Conservation (phyloP, 345 rosid genomes). For the Raphanus sativus region DNA sequence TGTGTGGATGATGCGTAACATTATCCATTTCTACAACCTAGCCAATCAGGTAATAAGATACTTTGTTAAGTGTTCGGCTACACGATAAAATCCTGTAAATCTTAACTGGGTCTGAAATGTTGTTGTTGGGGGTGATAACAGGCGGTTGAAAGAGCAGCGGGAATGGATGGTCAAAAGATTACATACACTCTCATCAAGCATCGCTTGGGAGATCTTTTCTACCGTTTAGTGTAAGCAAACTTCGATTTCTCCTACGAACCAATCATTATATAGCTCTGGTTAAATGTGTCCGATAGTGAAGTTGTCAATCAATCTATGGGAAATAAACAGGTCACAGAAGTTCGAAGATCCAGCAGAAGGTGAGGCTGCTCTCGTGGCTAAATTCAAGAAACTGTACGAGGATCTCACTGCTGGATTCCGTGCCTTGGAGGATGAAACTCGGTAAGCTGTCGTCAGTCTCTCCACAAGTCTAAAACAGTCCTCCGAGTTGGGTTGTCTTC, state of each 20-base stretch:
- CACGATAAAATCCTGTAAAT: too few species aligned
- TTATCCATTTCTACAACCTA: constrained; percentile 86
- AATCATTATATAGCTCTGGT: neutral
- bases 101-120: neutral
- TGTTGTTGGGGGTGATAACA: constrained; percentile 26
- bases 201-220: constrained; percentile 95
- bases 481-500: constrained; percentile 1
- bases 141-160: constrained; percentile 98
- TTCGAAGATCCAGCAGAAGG: constrained; percentile 99
- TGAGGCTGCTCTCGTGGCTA: constrained; percentile 77
- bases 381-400: constrained; percentile 78
- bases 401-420: constrained; percentile 96
- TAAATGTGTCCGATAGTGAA: constrained; percentile 1
- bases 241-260: neutral
- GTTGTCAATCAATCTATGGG: neutral
- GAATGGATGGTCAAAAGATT: constrained; percentile 99
- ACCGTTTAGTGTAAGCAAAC: constrained; percentile 79
- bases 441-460: constrained; percentile 45
- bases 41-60: constrained; percentile 82
- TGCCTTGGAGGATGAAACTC: constrained; percentile 88
- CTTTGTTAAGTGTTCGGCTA: neutral
- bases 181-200: constrained; percentile 88
- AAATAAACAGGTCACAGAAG: constrained; percentile 75
- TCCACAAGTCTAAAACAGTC: neutral
- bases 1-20: constrained; percentile 99